Base-by-base conservation (phyloP, 305 asterid species). In the Rubia occidens region DNA sequence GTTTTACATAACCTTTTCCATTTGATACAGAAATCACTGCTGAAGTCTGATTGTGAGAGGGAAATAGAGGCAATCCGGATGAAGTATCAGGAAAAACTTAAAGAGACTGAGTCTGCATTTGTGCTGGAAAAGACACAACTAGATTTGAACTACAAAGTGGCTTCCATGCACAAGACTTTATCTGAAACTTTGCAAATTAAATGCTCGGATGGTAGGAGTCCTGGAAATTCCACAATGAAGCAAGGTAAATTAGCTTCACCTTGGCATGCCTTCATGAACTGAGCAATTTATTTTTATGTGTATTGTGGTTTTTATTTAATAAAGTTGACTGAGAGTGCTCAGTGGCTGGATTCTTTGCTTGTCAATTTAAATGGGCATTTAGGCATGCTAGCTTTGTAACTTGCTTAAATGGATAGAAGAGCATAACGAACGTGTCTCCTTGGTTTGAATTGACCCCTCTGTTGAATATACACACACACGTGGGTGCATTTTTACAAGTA, bases 111-210 rank as follows among this genome's bases (percentile, higher is more conserved):
- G 72, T 72, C 82, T 56, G 79, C 70, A 39, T 76, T 70, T 76
- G 45, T 26, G 37, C 56, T 21, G 64, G 84, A 78, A 62, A 78
- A 71, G 81, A 65, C 76, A n/a, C 84, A 68, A 74, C 80, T 84
- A 59, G 78, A 74, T 47, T 76, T 44, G 71, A 85, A 79, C 71
- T 71, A 42, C n/a, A 74, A 72, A 9, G 82, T 61, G 81, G 79
- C 84, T 79, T 44, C 73, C 62, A 76, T 71, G 86, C 84, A 87
- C 79, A 79, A 78, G 74, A 37, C 69, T 44, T 77, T 91, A 82
- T 88, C 96, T 21, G 87, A 85, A 58, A 76, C 77, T 71, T 83
- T 90, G 78, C 80, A 87, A 81, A 75, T 83, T 29, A 86, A 88
- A 85, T 90, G 97, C 78, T 49, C 73, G 77, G 87, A 83, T 74